These are phyloP conservation scores for Aspergillus nanangensis DNA, from an alignment of 495 filamentous ascomycete genomes.

Conservation along the genomic window DNA sequence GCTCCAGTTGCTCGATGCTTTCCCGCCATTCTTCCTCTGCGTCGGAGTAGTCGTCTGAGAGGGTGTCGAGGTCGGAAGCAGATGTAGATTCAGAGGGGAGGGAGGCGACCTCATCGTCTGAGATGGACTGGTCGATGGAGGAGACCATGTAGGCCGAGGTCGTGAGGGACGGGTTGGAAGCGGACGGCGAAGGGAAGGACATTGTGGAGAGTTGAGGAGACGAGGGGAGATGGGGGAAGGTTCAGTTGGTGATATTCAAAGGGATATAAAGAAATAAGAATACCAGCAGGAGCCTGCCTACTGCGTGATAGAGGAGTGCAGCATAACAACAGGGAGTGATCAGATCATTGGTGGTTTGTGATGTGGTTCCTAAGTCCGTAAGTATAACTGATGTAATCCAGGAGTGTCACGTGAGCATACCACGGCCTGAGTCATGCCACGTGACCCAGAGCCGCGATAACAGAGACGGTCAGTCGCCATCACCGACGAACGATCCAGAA, in stretches of 20 bases:
- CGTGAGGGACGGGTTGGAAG: conserved; percentile 39
- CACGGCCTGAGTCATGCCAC: conserved; percentile 22
- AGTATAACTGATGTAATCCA: conserved; percentile 19
- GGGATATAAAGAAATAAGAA: conserved; percentile 3
- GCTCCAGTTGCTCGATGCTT: conserved; percentile 85
- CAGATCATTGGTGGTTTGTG: too few relatives aligned
- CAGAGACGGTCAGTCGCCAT: conserved; percentile 35
- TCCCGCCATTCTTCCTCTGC: conserved; percentile 93
- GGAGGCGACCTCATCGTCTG: conserved; percentile 71
- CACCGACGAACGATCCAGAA: conserved; percentile 7
- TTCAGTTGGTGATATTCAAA: conserved; percentile 1
- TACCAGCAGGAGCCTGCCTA: conserved; percentile 39
- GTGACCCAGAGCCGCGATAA: conserved; percentile 31
- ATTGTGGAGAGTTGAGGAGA: conserved; percentile 15
- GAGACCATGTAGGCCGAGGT: conserved; percentile 41
- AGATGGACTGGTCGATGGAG: conserved; percentile 33
- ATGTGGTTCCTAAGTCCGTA: too few relatives aligned
- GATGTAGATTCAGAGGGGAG: conserved; percentile 69
- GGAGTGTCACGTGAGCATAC: conserved; percentile 9
- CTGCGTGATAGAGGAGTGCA: conserved; percentile 23
- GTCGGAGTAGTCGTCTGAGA: conserved; percentile 59
- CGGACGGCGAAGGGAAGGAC: conserved; percentile 24
- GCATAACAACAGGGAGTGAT: conserved; percentile 18
- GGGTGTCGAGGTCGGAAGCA: conserved; percentile 52
- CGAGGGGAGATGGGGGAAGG: too few relatives aligned